These are phyloP conservation scores for Vaccinium macrocarpon DNA, from an alignment of 148 eudicot genomes.

Conservation along the genomic window DNA sequence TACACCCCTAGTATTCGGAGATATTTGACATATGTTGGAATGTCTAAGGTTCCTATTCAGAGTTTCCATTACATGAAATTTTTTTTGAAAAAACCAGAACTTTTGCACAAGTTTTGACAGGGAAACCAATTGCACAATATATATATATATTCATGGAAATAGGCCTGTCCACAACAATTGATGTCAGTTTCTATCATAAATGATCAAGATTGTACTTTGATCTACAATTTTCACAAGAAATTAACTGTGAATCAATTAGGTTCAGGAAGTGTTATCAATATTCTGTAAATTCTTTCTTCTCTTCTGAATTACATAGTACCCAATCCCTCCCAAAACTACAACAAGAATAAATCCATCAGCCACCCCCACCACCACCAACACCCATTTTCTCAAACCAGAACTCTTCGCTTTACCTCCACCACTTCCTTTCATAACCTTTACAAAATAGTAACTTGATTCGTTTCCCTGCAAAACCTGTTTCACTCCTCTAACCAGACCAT, in stretches of 20 bases:
- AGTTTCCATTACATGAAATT: neutral
- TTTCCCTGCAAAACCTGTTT: slow-evolving; percentile 39
- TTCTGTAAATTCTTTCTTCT: slow-evolving; percentile 38
- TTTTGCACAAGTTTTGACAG: neutral
- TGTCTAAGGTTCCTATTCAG: neutral
- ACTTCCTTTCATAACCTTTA: slow-evolving; percentile 60
- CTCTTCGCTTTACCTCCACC: slow-evolving; percentile 28
- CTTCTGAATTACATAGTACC: slow-evolving; percentile 59
- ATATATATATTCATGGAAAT: neutral
- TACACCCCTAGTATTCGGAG: neutral
- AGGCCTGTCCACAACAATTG: neutral
- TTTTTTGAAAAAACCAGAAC: no score
- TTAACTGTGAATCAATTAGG: neutral
- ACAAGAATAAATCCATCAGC: slow-evolving; percentile 66
- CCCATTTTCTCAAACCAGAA: slow-evolving; percentile 68
- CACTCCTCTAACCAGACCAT: slow-evolving; percentile 58
- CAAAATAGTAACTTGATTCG: slow-evolving; percentile 43
- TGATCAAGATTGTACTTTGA: neutral
- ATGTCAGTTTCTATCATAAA: neutral
- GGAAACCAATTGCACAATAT: neutral
- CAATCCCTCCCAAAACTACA: slow-evolving; percentile 56
- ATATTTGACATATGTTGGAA: neutral
- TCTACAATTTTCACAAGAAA: neutral
- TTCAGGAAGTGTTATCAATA: slow-evolving; percentile 4
- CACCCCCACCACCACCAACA: slow-evolving; percentile 51